A percentile compares a stretch with the other conserved stretches of the same genome.
Evolutionary conservation across 176 grass and related monocot species (phyloP).

Genomic region (Aegilops longissima): DNA sequence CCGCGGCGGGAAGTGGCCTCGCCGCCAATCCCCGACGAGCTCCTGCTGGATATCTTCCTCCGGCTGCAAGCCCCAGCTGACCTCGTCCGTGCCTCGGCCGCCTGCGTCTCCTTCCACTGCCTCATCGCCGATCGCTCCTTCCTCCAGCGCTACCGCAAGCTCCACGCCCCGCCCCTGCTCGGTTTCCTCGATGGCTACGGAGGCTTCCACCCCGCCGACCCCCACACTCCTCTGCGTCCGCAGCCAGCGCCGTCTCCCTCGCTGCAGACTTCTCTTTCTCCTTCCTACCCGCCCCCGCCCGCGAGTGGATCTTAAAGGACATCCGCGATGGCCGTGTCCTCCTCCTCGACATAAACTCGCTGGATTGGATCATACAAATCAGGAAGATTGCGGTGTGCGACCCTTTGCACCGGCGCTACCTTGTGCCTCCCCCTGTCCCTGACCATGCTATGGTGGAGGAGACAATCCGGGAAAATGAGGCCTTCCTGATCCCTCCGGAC

Average conservation of each 20-base stretch:
- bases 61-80: neutral
- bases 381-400: too few species aligned
- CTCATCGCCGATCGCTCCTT: neutral
- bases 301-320: neutral
- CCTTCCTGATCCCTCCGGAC: too few species aligned
- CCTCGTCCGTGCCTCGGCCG: neutral
- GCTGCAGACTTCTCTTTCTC: neutral
- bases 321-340: neutral
- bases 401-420: too few species aligned
- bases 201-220: neutral
- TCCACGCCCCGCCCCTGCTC: neutral
- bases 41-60: neutral
- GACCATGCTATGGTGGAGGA: too few species aligned
- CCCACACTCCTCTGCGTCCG: neutral
- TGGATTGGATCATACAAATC: too few species aligned
- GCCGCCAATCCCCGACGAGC: neutral
- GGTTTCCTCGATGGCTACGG: neutral
- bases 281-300: neutral
- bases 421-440: too few species aligned
- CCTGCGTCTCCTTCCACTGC: neutral
- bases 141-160: neutral
- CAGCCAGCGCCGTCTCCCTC: neutral
- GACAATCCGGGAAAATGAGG: too few species aligned
- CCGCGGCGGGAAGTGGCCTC: neutral
- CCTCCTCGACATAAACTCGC: too few species aligned